Conservation (phyloP, 129 eudicot genomes). For the Tagetes patula region DNA sequence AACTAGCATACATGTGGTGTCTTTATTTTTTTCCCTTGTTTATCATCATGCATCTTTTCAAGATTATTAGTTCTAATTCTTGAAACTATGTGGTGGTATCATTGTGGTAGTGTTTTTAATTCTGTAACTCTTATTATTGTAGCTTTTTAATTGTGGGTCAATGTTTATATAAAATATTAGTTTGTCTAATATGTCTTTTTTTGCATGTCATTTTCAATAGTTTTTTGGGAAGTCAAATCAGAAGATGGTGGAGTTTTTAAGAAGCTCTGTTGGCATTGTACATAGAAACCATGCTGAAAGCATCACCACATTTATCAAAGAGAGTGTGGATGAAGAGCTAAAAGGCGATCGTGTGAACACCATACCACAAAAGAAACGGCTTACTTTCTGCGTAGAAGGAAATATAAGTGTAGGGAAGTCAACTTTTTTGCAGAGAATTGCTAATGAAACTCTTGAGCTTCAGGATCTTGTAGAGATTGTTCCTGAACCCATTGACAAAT, state of each 20-base stretch:
- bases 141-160: not conserved
- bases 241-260: conserved; percentile 83
- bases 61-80: not conserved
- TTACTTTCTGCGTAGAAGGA: conserved; percentile 93
- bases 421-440: conserved; percentile 86
- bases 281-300: conserved; percentile 94
- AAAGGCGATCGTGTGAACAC: conserved; percentile 45
- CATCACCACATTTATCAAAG: conserved; percentile 74
- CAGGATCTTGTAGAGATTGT: conserved; percentile 89
- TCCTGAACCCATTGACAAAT: conserved; percentile 88
- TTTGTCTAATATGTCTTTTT: not conserved
- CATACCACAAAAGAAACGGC: conserved; percentile 43
- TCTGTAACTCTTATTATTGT: not conserved
- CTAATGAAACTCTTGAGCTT: conserved; percentile 88
- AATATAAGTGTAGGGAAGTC: conserved; percentile 92
- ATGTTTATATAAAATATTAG: not conserved
- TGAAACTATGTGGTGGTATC: not conserved
- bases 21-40: not conserved
- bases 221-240: conserved; percentile 73
- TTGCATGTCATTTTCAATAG: conserved; percentile 32
- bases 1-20: too few relatives aligned
- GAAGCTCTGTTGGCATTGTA: conserved; percentile 78
- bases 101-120: not conserved
- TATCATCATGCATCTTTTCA: not conserved
- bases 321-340: conserved; percentile 85